These are phyloP conservation scores for Xylariales sp. DNA, from an alignment of 2,329 filamentous ascomycete genomes.

Conservation along the genomic window DNA sequence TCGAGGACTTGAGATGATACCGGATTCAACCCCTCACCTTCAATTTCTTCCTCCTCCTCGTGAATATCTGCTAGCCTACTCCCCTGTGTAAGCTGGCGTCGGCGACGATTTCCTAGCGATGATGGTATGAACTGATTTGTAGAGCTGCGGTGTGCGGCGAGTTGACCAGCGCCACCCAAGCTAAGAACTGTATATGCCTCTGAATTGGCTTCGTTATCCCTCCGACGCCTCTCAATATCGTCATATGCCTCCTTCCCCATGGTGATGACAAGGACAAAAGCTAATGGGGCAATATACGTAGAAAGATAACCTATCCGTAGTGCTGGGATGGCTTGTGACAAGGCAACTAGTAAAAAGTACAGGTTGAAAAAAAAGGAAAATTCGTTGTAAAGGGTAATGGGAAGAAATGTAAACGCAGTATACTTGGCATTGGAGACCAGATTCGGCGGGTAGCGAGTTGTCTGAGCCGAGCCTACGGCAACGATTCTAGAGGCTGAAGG, in stretches of 20 bases:
- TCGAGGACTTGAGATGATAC: constrained; percentile 70
- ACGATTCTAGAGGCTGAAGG: constrained; percentile 79
- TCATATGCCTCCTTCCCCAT: constrained; percentile 96
- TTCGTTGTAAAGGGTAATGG: constrained; percentile 95
- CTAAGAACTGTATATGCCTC: constrained; percentile 84
- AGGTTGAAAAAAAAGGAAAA: constrained; percentile 99
- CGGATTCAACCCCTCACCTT: constrained; percentile 54
- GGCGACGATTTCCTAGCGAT: constrained; percentile 53
- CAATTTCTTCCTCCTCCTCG: constrained; percentile 72
- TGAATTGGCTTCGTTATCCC: constrained; percentile 94
- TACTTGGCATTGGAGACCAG: constrained; percentile 98
- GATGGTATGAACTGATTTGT: constrained; percentile 62
- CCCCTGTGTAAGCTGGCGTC: constrained; percentile 51
- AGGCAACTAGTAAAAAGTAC: constrained; percentile 94
- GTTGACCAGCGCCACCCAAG: constrained; percentile 69
- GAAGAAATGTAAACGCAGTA: constrained; percentile 92
- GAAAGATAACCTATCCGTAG: constrained; percentile 93
- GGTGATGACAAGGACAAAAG: constrained; percentile 91
- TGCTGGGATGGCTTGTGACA: constrained; percentile 91
- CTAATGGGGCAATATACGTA: constrained; percentile 92
- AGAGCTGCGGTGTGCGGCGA: constrained; percentile 51
- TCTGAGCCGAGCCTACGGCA: constrained; percentile 78
- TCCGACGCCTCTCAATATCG: constrained; percentile 84
- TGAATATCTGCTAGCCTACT: constrained; percentile 72
- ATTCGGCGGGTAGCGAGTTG: constrained; percentile 85